phyloP scores from a whole-genome alignment of 371 early-diverging fungal genomes.

The Mucor lusitanicus region DNA sequence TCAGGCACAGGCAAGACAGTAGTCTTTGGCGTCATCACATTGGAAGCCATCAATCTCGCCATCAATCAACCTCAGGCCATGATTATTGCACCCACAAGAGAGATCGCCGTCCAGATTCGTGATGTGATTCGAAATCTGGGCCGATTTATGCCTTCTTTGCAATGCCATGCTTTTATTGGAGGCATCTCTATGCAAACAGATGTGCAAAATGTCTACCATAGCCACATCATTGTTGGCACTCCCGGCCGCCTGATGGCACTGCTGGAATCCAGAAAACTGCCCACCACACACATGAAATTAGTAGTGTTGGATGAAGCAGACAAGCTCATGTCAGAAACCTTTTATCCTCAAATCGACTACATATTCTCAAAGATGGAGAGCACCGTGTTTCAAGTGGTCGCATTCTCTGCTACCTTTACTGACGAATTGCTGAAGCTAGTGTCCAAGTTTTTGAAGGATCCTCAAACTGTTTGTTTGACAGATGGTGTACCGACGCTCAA shows the following conservation, averaged over 20 bases:
- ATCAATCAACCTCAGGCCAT: conserved; percentile 51
- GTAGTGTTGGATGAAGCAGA: conserved; percentile 97
- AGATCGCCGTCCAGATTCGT: conserved; percentile 91
- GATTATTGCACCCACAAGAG: conserved; percentile 90
- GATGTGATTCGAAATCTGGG: conserved; percentile 63
- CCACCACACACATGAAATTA: conserved; percentile 69
- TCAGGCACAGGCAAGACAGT: conserved; percentile 98
- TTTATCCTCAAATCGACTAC: conserved; percentile 39
- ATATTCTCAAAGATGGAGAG: conserved; percentile 30
- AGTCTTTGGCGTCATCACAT: conserved; percentile 89
- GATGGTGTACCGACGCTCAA: conserved; percentile 60
- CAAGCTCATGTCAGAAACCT: conserved; percentile 72
- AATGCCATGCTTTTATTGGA: conserved; percentile 86
- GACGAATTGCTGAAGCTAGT: conserved; percentile 46
- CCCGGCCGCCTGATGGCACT: conserved; percentile 89
- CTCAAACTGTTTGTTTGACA: conserved; percentile 57
- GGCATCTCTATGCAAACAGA: conserved; percentile 78
- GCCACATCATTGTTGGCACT: conserved; percentile 88
- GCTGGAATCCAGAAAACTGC: conserved; percentile 66
- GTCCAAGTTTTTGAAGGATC: conserved; percentile 43
- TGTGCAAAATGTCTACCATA: conserved; percentile 61
- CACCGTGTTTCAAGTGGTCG: conserved; percentile 55
- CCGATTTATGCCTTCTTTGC: conserved; percentile 54
- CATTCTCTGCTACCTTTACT: conserved; percentile 68
- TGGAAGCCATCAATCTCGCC: conserved; percentile 70